Conservation (phyloP, 331 rosid genomes). For the Prunus yedoensis region DNA sequence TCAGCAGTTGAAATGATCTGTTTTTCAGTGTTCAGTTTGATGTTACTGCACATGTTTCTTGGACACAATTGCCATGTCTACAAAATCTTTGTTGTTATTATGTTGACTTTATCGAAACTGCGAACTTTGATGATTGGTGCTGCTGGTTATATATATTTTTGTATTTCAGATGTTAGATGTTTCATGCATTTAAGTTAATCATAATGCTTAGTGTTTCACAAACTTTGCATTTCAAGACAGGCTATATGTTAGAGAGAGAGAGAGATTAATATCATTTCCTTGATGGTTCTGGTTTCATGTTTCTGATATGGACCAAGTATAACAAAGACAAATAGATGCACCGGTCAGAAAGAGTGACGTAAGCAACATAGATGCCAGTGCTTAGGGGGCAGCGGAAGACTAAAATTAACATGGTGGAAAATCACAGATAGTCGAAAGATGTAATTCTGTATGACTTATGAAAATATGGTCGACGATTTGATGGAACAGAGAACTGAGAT, state of each 20-base stretch:
- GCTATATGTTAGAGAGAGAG: background rate
- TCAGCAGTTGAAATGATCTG: background rate
- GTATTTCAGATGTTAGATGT: background rate
- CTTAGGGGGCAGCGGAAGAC: background rate
- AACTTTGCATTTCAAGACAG: background rate
- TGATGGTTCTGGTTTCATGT: background rate
- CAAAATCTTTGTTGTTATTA: background rate
- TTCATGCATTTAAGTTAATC: too few species aligned
- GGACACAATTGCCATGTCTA: background rate
- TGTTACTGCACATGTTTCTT: background rate
- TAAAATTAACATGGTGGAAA: background rate
- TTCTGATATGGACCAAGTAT: background rate
- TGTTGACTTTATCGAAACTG: background rate
- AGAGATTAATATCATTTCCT: background rate
- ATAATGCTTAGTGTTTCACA: background rate
- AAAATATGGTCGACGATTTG: background rate
- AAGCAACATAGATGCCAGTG: too few species aligned
- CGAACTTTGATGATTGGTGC: background rate
- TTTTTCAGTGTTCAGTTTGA: background rate
- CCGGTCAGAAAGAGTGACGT: background rate
- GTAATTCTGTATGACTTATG: background rate
- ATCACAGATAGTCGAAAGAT: background rate
- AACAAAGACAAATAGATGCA: background rate
- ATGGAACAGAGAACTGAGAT: background rate
- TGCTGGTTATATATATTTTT: background rate